A percentile compares a stretch with the other conserved stretches of the same genome.
Evolutionary conservation across 176 grass and related monocot genomes (phyloP).

Genomic region (Luzula sylvatica): DNA sequence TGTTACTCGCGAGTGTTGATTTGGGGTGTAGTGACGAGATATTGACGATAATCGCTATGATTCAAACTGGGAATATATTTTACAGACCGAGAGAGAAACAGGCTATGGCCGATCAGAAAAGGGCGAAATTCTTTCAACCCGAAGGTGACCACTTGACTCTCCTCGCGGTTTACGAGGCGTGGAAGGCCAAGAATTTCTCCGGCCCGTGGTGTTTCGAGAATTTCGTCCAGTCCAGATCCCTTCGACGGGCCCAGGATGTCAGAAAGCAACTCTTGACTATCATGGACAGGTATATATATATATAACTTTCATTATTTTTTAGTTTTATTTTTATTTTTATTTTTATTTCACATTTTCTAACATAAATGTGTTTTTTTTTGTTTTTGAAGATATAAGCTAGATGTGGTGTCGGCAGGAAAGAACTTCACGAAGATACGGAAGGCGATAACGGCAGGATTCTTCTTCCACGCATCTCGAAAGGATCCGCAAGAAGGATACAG

Average conservation of each 20-base stretch:
- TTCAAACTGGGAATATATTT: slow-evolving; percentile 91
- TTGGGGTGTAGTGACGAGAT: slow-evolving; percentile 92
- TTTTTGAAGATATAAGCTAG: slow-evolving; percentile 69
- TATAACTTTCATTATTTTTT: slow-evolving; percentile 4
- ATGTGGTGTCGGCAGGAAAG: slow-evolving; percentile 68
- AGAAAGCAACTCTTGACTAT: slow-evolving; percentile 92
- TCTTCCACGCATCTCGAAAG: slow-evolving; percentile 74
- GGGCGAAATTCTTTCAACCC: slow-evolving; percentile 87
- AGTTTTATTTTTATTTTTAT: not conserved
- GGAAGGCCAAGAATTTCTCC: slow-evolving; percentile 94
- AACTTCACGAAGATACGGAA: slow-evolving; percentile 92
- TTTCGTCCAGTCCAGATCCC: slow-evolving; percentile 77
- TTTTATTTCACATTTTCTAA: not conserved
- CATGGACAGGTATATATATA: slow-evolving; percentile 67
- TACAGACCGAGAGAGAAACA: slow-evolving; percentile 93
- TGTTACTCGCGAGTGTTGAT: slow-evolving; percentile 85
- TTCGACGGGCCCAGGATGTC: slow-evolving; percentile 84
- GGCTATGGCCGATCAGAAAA: slow-evolving; percentile 84
- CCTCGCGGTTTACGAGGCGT: slow-evolving; percentile 93
- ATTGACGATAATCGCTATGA: slow-evolving; percentile 94
- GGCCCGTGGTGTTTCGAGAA: slow-evolving; percentile 98
- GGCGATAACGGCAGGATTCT: slow-evolving; percentile 89
- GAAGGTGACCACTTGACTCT: slow-evolving; percentile 93
- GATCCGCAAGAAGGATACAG: slow-evolving; percentile 87
- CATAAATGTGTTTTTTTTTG: slow-evolving; percentile 4